Evolutionary conservation across 1,284 basidiomycete genomes (phyloP).

Genomic region (Boletus sp.): DNA sequence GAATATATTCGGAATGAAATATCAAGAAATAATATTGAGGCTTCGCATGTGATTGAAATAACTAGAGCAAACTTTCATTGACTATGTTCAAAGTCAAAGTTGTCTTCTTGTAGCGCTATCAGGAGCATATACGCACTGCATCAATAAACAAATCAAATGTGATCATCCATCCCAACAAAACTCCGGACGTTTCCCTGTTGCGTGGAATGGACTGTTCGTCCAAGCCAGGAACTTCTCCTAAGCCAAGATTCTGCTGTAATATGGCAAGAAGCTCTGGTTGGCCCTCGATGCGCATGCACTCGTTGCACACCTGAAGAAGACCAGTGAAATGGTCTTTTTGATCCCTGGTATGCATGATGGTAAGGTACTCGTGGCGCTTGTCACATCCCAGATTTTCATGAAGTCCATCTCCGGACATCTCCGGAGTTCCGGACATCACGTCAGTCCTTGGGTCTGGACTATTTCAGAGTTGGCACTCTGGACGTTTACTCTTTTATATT

Average conservation of each 20-base stretch:
- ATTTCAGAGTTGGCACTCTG: too few species aligned
- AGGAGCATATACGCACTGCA: conserved; percentile 59
- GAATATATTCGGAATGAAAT: conserved; percentile 81
- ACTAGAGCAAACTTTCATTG: conserved; percentile 76
- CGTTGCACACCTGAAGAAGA: conserved; percentile 22
- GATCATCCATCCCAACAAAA: conserved; percentile 91
- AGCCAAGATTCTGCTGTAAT: conserved; percentile 51
- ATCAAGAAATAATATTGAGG: conserved; percentile 61
- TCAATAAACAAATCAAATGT: conserved; percentile 86
- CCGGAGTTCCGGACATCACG: too few species aligned
- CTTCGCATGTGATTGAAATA: conserved; percentile 88
- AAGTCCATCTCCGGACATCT: too few species aligned
- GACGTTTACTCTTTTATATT: too few species aligned
- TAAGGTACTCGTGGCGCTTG: neutral
- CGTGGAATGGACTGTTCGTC: conserved; percentile 33
- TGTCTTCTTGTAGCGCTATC: neutral
- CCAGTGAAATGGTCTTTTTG: conserved; percentile 17
- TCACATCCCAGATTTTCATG: too few species aligned
- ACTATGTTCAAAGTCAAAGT: conserved; percentile 48
- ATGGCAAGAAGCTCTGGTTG: conserved; percentile 63
- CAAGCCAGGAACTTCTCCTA: conserved; percentile 44
- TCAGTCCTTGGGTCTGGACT: too few species aligned
- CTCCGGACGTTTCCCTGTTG: conserved; percentile 51
- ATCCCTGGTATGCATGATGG: neutral
- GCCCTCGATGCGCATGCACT: conserved; percentile 18